Evolutionary conservation across 2,329 filamentous ascomycete genomes (phyloP).

Genomic region (Aspergillus fischeri): DNA sequence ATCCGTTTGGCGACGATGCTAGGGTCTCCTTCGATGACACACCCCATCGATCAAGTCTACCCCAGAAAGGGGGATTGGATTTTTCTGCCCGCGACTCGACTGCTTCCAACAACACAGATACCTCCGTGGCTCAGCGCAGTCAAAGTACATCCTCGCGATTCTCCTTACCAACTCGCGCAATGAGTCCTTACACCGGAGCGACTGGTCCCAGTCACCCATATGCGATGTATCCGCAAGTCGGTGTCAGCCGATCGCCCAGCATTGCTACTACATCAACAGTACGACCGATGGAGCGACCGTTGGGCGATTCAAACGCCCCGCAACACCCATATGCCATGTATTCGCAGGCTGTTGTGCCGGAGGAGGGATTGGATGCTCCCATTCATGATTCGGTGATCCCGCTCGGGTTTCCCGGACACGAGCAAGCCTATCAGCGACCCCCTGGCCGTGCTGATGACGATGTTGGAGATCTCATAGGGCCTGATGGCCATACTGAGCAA

Average conservation of each 20-base stretch:
- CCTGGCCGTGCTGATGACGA: constrained; percentile 69
- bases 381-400: constrained; percentile 50
- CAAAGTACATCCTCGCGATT: constrained; percentile 44
- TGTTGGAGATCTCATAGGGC: constrained; percentile 78
- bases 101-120: constrained; percentile 25
- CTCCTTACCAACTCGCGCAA: constrained; percentile 40
- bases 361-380: constrained; percentile 48
- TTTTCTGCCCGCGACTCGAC: constrained; percentile 31
- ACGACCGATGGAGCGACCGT: constrained; percentile 55
- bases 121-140: constrained; percentile 36
- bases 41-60: constrained; percentile 31
- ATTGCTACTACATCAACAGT: constrained; percentile 68
- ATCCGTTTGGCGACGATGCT: constrained; percentile 36
- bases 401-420: constrained; percentile 69
- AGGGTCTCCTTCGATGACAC: constrained; percentile 29
- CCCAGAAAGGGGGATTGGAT: constrained; percentile 27
- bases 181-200: constrained; percentile 66
- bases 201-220: constrained; percentile 79
- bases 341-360: constrained; percentile 67
- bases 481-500: constrained; percentile 84
- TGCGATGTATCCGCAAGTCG: constrained; percentile 74
- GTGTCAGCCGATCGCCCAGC: constrained; percentile 56
- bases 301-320: constrained; percentile 61
- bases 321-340: constrained; percentile 86
- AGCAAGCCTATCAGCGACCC: constrained; percentile 65